phyloP scores from a whole-genome alignment of 2,329 filamentous ascomycete species.

The Talaromyces sp. region DNA sequence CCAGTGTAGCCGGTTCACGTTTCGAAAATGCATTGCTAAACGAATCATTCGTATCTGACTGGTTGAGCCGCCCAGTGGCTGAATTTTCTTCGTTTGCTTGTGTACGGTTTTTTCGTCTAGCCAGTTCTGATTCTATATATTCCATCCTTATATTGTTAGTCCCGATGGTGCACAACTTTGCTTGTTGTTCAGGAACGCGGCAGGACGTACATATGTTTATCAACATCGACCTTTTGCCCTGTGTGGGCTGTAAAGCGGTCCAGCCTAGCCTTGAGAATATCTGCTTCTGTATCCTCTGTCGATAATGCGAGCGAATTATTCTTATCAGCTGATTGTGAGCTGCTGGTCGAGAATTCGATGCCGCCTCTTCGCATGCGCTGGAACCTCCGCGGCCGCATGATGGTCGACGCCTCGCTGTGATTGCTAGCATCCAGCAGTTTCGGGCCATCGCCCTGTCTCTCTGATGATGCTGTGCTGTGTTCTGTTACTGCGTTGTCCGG shows the following conservation, averaged over 20 bases:
- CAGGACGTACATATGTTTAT: slow-evolving; percentile 61
- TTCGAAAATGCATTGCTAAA: slow-evolving; percentile 27
- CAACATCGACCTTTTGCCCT: slow-evolving; percentile 55
- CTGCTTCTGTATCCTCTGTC: slow-evolving; percentile 30
- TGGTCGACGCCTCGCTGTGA: slow-evolving; percentile 26
- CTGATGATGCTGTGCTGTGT: slow-evolving; percentile 17
- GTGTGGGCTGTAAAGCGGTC: slow-evolving; percentile 58
- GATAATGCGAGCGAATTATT: slow-evolving; percentile 23
- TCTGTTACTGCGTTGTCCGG: slow-evolving; percentile 9
- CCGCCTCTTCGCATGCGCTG: slow-evolving; percentile 40
- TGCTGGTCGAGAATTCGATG: slow-evolving; percentile 44
- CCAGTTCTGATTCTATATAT: slow-evolving; percentile 65
- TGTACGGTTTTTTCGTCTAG: slow-evolving; percentile 46
- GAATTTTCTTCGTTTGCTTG: slow-evolving; percentile 20
- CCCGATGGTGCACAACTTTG: slow-evolving; percentile 10
- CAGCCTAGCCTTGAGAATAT: slow-evolving; percentile 40
- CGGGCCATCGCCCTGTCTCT: slow-evolving; percentile 17
- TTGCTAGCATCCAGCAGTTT: slow-evolving; percentile 19
- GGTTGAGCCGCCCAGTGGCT: slow-evolving; percentile 14
- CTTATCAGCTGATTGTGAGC: slow-evolving; percentile 23
- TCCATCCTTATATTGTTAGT: slow-evolving; percentile 64
- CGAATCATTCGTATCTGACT: slow-evolving; percentile 20
- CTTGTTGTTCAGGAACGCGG: background rate
- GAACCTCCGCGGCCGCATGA: slow-evolving; percentile 39
- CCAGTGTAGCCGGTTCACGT: slow-evolving; percentile 51